Conservation (phyloP, 2,329 filamentous ascomycete genomes). For the Pestalotiopsis sp. region DNA sequence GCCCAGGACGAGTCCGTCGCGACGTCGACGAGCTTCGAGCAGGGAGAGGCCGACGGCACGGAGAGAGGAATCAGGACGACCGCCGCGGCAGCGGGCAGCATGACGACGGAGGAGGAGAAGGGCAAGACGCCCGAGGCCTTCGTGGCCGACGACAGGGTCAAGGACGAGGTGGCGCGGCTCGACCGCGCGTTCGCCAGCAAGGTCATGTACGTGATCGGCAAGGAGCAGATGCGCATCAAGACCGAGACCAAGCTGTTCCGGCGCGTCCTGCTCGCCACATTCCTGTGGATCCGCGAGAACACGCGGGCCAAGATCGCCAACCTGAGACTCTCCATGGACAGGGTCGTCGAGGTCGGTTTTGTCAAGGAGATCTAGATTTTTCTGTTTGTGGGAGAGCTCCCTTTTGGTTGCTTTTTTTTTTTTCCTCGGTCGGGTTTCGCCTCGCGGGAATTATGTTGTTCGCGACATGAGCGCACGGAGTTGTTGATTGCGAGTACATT, state of each 20-base stretch:
- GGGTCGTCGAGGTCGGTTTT: slow-evolving; percentile 69
- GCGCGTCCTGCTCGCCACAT: slow-evolving; percentile 51
- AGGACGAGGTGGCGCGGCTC: slow-evolving; percentile 46
- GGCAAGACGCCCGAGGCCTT: slow-evolving; percentile 9
- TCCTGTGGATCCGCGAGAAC: slow-evolving; percentile 69
- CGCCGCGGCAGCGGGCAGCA: background rate
- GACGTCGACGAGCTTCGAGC: slow-evolving; percentile 17
- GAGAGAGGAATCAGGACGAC: slow-evolving; percentile 13
- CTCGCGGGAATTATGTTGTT: background rate
- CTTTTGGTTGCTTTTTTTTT: background rate
- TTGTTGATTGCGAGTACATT: background rate
- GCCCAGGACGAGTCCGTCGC: slow-evolving; percentile 14
- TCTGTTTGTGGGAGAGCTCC: too few relatives aligned
- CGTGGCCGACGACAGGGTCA: slow-evolving; percentile 25
- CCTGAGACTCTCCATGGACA: slow-evolving; percentile 59
- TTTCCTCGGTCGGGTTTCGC: background rate
- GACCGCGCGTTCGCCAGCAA: slow-evolving; percentile 48
- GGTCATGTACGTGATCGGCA: slow-evolving; percentile 61
- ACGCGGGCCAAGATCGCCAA: slow-evolving; percentile 68
- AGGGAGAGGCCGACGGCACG: background rate
- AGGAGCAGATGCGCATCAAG: slow-evolving; percentile 60
- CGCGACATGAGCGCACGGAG: background rate
- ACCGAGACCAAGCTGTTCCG: slow-evolving; percentile 43
- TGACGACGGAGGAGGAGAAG: slow-evolving; percentile 10
- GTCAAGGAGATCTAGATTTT: slow-evolving; percentile 59